Percentiles rank a stretch among this genome's conserved stretches.
Conservation (phyloP, 257 asterid species). For the Asclepias syriaca region DNA sequence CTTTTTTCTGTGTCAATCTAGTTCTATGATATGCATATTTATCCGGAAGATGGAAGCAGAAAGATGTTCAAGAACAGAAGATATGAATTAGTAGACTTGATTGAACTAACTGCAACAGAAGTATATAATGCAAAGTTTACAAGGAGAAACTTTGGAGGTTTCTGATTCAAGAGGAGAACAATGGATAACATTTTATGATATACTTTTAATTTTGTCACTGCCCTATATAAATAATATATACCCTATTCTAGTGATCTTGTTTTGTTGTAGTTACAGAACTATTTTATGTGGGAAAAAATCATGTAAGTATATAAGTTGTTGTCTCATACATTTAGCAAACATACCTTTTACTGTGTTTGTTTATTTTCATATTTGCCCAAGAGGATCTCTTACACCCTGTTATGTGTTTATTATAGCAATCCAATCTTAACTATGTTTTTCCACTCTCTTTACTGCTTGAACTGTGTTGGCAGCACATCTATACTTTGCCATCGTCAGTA, state of each 20-base stretch:
- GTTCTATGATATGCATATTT: background rate
- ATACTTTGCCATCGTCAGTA: background rate
- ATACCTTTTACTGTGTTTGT: background rate
- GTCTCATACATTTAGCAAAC: background rate
- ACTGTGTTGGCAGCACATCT: background rate
- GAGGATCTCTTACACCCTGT: background rate
- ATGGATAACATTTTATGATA: background rate
- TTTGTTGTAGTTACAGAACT: background rate
- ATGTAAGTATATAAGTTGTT: background rate
- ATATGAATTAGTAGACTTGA: background rate
- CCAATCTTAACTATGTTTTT: background rate
- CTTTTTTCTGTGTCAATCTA: background rate
- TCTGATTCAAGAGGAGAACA: background rate
- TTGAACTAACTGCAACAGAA: background rate
- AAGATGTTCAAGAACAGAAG: background rate
- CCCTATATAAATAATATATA: background rate
- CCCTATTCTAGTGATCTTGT: background rate
- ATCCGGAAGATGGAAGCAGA: background rate
- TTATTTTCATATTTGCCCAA: background rate
- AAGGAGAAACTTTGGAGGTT: background rate
- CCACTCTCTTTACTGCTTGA: background rate
- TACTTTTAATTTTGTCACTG: background rate
- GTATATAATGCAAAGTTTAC: background rate
- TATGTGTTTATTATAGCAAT: background rate
- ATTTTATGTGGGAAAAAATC: background rate